Conservation (phyloP, 306 rosid species). For the Cucumis cinereus region DNA sequence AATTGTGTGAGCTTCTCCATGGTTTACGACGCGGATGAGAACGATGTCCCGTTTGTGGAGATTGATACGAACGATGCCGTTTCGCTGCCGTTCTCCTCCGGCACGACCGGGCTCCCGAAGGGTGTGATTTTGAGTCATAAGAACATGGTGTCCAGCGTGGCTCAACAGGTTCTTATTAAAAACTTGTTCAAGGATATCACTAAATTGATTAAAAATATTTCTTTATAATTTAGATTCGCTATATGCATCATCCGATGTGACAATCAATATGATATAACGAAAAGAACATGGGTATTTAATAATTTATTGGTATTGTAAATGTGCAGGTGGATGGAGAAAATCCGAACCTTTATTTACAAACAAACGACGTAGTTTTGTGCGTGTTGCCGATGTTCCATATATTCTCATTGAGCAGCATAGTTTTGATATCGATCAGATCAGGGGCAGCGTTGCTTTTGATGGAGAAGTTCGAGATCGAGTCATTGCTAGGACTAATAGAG, state of each 20-base stretch:
- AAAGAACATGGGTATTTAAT: too few relatives aligned
- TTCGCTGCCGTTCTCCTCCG: constrained; percentile 82
- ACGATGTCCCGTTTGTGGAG: constrained; percentile 16
- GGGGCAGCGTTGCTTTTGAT: constrained; percentile 57
- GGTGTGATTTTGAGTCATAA: constrained; percentile 74
- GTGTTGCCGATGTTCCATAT: constrained; percentile 86
- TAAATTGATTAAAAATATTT: too few relatives aligned
- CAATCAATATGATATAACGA: too few relatives aligned
- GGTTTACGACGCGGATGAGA: constrained; percentile 36
- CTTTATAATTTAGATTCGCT: too few relatives aligned
- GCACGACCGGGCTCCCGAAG: constrained; percentile 78
- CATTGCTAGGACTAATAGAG: constrained; percentile 41
- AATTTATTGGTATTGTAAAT: neutral
- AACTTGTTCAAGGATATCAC: too few relatives aligned
- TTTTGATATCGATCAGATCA: constrained; percentile 44
- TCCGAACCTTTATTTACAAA: constrained; percentile 42
- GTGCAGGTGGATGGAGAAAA: constrained; percentile 64
- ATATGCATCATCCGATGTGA: too few relatives aligned
- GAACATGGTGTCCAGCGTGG: constrained; percentile 58
- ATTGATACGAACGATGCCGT: constrained; percentile 38
- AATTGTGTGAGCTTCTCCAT: constrained; percentile 61
- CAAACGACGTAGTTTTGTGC: constrained; percentile 57
- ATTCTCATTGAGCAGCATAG: constrained; percentile 52
- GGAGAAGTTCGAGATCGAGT: constrained; percentile 68
- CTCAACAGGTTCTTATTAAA: constrained; percentile 29